Conservation (phyloP, 441 rosid species). For the Populus hybrid region DNA sequence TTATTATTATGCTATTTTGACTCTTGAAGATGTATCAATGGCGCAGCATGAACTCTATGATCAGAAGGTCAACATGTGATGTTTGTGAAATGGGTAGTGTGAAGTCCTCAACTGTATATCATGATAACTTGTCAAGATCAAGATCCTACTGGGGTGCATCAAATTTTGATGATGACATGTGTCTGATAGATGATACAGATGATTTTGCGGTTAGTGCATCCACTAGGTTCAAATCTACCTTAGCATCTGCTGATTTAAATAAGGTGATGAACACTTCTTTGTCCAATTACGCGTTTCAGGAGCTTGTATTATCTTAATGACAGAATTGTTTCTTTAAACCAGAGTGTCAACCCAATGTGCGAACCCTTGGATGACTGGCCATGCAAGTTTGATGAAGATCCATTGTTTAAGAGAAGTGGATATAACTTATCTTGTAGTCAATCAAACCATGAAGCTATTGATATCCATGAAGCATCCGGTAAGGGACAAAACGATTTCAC, state of each 20-base stretch:
- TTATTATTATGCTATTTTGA: conserved; percentile 16
- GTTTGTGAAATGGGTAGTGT: conserved; percentile 62
- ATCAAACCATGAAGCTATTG: conserved; percentile 23
- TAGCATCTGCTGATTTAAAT: conserved; percentile 56
- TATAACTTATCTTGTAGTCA: conserved; percentile 37
- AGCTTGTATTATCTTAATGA: conserved; percentile 12
- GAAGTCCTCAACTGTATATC: conserved; percentile 43
- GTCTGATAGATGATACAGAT: conserved; percentile 68
- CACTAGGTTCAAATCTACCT: conserved; percentile 42
- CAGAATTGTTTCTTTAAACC: conserved; percentile 27
- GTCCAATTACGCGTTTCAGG: conserved; percentile 8
- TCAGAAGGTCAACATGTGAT: conserved; percentile 45
- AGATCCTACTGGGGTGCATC: conserved; percentile 31
- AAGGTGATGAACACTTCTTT: conserved; percentile 46
- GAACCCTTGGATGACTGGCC: conserved; percentile 57
- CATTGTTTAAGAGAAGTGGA: conserved; percentile 35
- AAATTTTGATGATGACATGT: conserved; percentile 62
- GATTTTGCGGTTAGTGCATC: conserved; percentile 56
- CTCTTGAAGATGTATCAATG: conserved; percentile 16
- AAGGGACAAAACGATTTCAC: conserved; percentile 37
- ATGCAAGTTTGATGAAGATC: conserved; percentile 46
- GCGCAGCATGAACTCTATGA: conserved; percentile 45
- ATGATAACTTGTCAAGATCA: conserved; percentile 31
- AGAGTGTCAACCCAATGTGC: conserved; percentile 90
- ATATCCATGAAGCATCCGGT: conserved; percentile 33